Conservation (phyloP, 208 protist species). For the Acanthamoeba sp. region DNA sequence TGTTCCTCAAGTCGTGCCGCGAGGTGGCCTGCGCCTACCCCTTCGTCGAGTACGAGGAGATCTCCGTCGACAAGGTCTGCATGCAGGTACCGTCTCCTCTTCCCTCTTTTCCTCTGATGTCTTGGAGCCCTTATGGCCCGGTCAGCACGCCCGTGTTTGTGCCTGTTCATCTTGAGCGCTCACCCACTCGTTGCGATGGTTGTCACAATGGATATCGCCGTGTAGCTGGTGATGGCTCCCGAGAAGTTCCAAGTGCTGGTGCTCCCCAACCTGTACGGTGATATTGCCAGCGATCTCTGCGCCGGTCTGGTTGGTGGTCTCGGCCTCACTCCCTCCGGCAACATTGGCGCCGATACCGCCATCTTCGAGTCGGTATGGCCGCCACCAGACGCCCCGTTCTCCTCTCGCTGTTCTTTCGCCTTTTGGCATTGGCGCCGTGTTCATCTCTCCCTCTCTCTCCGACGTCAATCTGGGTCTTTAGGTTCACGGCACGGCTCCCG, state of each 20-base stretch:
- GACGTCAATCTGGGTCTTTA: background rate
- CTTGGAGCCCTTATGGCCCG: no score
- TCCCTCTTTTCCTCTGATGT: background rate
- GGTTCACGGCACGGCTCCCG: constrained; percentile 82
- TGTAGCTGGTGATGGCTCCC: constrained; percentile 20
- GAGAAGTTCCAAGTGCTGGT: constrained; percentile 27
- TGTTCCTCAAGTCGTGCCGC: constrained; percentile 86
- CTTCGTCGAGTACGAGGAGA: constrained; percentile 85
- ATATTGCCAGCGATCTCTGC: constrained; percentile 81
- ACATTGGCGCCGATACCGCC: background rate
- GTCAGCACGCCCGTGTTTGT: no score
- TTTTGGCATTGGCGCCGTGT: background rate
- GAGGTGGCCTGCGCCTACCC: constrained; percentile 87
- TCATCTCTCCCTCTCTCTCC: background rate
- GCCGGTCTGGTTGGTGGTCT: constrained; percentile 81
- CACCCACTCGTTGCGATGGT: background rate
- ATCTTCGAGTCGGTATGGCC: background rate
- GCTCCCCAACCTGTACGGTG: constrained; percentile 83
- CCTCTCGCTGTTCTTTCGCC: no score
- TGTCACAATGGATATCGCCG: background rate
- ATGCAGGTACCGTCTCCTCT: constrained; percentile 79
- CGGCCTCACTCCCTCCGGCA: constrained; percentile 78
- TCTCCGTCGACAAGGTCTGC: constrained; percentile 86
- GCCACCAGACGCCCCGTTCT: no score
- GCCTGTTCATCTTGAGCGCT: no score